Percentiles rank a stretch among this genome's conserved stretches.
Conservation (phyloP, 495 filamentous ascomycete genomes). For the Hyphodiscus hymeniophilus region DNA sequence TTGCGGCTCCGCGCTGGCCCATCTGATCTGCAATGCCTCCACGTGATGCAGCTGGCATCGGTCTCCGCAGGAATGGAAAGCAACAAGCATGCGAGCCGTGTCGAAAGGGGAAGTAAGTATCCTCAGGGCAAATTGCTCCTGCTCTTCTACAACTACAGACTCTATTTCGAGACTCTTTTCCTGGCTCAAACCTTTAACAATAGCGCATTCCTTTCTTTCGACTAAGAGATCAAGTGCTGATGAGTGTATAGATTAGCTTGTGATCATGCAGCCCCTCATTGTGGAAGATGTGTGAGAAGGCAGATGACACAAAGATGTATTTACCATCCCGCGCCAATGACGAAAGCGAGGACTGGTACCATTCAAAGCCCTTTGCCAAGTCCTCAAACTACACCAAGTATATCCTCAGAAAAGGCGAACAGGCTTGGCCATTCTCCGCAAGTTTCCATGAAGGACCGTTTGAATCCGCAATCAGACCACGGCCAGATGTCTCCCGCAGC, state of each 20-base stretch:
- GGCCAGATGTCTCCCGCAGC: not conserved
- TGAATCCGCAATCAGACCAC: no score
- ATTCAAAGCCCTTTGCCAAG: not conserved
- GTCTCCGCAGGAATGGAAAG: slow-evolving; percentile 36
- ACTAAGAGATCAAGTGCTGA: no score
- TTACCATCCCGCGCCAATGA: slow-evolving; percentile 24
- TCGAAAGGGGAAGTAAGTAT: slow-evolving; percentile 44
- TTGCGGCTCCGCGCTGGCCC: no score
- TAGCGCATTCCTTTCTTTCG: no score
- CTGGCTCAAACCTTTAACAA: no score
- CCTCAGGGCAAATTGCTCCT: no score
- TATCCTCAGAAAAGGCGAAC: not conserved
- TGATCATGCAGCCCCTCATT: slow-evolving; percentile 39
- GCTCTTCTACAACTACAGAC: no score
- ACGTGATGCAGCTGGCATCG: no score
- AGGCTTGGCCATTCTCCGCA: not conserved
- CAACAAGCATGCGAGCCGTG: slow-evolving; percentile 47
- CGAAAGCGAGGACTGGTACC: slow-evolving; percentile 6
- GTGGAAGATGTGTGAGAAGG: slow-evolving; percentile 33
- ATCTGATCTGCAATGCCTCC: no score
- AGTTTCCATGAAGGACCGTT: not conserved
- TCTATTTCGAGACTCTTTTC: no score
- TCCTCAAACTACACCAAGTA: not conserved
- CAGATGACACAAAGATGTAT: slow-evolving; percentile 26
- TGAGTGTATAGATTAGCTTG: no score